Percentiles rank a stretch among this genome's conserved stretches.
These are phyloP conservation scores for Hypoxylon intermedium DNA, from an alignment of 495 filamentous ascomycete species.

Conservation along the genomic window DNA sequence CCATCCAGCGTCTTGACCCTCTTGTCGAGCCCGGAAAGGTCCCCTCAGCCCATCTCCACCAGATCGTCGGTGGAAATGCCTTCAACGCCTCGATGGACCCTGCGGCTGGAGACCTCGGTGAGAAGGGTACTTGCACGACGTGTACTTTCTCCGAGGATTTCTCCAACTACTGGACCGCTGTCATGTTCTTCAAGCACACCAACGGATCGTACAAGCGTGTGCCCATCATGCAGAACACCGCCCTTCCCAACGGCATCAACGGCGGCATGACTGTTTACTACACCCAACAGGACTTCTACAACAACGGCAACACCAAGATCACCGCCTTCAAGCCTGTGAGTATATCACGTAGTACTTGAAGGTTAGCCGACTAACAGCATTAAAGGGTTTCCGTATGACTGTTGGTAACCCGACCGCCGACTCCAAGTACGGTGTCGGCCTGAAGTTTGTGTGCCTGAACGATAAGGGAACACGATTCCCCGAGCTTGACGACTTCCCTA, in stretches of 20 bases:
- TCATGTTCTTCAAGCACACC: conserved; percentile 60
- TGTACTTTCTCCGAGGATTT: conserved; percentile 58
- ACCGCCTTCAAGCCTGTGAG: conserved; percentile 58
- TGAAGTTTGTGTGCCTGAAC: conserved; percentile 57
- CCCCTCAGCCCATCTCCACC: conserved; percentile 59
- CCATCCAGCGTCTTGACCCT: conserved; percentile 58
- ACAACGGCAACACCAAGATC: conserved; percentile 56
- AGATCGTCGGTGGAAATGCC: conserved; percentile 58
- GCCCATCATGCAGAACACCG: conserved; percentile 56
- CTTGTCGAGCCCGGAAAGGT: conserved; percentile 55
- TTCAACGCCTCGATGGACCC: conserved; percentile 57
- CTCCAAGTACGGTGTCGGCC: conserved; percentile 45
- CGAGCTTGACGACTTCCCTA: conserved; percentile 57
- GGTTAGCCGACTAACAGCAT: background rate
- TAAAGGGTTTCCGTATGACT: conserved; percentile 63
- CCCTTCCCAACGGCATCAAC: conserved; percentile 56
- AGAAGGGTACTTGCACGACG: conserved; percentile 54
- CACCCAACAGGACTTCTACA: conserved; percentile 57
- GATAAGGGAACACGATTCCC: conserved; percentile 56
- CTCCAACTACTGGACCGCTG: conserved; percentile 60
- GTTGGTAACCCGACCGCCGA: conserved; percentile 53
- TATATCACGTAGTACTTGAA: background rate
- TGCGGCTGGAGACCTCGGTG: conserved; percentile 48
- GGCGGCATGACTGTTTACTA: conserved; percentile 64
- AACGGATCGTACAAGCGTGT: conserved; percentile 62